These are phyloP conservation scores for Nakazawaea holstii DNA, from an alignment of 805 yeast genomes.

Conservation along the genomic window DNA sequence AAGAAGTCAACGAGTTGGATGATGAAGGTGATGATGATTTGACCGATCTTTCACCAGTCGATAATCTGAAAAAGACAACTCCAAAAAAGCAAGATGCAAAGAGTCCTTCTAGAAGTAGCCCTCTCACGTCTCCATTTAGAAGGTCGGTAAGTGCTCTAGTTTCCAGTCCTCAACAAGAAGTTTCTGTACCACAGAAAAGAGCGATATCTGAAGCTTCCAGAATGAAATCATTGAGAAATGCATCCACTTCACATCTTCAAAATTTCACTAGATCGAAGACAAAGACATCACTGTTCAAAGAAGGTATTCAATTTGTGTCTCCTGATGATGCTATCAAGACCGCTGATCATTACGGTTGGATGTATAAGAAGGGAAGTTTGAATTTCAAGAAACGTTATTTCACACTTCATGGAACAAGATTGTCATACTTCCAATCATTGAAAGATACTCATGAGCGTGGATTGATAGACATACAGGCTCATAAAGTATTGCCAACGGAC, in stretches of 20 bases:
- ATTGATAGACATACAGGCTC: conserved; percentile 91
- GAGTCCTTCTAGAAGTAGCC: background rate
- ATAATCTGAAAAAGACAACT: conserved; percentile 8
- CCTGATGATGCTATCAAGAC: conserved; percentile 75
- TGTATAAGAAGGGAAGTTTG: conserved; percentile 85
- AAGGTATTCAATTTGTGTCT: conserved; percentile 73
- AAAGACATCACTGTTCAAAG: conserved; percentile 76
- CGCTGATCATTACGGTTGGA: conserved; percentile 88
- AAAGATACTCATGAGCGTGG: conserved; percentile 87
- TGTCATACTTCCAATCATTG: conserved; percentile 78
- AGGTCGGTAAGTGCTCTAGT: conserved; percentile 50
- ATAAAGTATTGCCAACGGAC: conserved; percentile 76
- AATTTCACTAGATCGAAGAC: conserved; percentile 46
- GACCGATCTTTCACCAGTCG: conserved; percentile 6
- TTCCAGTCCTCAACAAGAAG: conserved; percentile 15
- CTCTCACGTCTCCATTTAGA: conserved; percentile 28
- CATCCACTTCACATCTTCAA: conserved; percentile 46
- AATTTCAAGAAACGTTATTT: conserved; percentile 88
- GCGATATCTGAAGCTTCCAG: conserved; percentile 39
- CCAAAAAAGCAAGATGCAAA: conserved; percentile 12
- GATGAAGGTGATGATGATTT: conserved; percentile 19
- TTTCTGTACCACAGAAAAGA: conserved; percentile 18
- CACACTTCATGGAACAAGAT: conserved; percentile 85
- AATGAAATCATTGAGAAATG: conserved; percentile 46
- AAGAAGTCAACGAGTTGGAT: conserved; percentile 9